Conservation (phyloP, 371 early-diverging fungal genomes). For the Dichotomocladium elegans region DNA sequence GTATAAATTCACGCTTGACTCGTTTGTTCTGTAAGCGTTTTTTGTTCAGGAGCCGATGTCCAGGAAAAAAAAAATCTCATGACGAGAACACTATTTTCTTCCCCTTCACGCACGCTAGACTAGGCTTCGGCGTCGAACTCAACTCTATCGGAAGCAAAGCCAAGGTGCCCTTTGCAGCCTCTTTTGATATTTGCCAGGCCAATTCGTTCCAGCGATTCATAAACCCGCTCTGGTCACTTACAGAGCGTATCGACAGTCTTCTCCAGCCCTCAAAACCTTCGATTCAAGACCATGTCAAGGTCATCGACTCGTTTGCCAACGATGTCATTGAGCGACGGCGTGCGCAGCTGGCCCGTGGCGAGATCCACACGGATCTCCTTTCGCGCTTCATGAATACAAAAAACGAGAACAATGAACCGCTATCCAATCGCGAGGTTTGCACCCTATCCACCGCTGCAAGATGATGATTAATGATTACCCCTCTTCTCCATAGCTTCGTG, state of each 20-base stretch:
- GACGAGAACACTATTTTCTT: background rate
- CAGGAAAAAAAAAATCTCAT: background rate
- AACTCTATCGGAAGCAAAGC: conserved; percentile 20
- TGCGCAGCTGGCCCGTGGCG: conserved; percentile 16
- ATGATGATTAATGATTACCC: background rate
- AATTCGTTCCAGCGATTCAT: conserved; percentile 32
- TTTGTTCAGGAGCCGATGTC: background rate
- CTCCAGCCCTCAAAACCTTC: conserved; percentile 16
- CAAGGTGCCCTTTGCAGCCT: conserved; percentile 49
- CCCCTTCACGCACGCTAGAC: conserved; percentile 7
- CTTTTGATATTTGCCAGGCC: conserved; percentile 52
- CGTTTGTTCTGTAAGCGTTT: conserved; percentile 47
- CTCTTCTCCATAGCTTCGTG: conserved; percentile 30
- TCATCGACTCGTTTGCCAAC: conserved; percentile 45
- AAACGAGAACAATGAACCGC: conserved; percentile 32
- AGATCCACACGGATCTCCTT: conserved; percentile 47
- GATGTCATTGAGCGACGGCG: conserved; percentile 41
- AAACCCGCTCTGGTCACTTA: conserved; percentile 37
- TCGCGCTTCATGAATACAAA: conserved; percentile 51
- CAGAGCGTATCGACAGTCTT: conserved; percentile 14
- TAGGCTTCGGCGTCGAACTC: conserved; percentile 46
- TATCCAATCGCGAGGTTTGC: conserved; percentile 34
- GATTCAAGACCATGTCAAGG: conserved; percentile 33
- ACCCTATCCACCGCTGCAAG: background rate
- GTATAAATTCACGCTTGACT: conserved; percentile 52